Evolutionary conservation across 257 asterid genomes (phyloP).

Genomic region (Avicennia marina): DNA sequence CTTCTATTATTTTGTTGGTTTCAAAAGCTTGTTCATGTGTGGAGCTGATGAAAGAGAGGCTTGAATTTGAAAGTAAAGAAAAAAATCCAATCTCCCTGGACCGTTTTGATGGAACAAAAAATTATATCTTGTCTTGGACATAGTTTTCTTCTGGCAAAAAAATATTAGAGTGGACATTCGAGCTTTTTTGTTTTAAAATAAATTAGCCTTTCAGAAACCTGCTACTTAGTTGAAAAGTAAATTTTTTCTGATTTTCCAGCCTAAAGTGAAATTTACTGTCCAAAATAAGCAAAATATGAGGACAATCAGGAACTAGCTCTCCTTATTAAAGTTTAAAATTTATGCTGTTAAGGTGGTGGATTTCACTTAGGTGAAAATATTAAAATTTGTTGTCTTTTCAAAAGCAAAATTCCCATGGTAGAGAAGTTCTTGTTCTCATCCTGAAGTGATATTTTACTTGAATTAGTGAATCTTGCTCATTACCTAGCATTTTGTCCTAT

Average conservation of each 20-base stretch:
- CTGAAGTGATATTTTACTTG: neutral
- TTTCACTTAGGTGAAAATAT: no score
- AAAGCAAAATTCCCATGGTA: neutral
- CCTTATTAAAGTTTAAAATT: neutral
- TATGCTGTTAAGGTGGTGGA: neutral
- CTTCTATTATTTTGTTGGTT: no score
- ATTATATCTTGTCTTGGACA: no score
- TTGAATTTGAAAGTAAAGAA: no score
- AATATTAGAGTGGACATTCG: no score
- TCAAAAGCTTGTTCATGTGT: no score
- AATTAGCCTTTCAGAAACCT: neutral
- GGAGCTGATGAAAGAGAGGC: no score
- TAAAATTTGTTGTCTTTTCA: slow-evolving; percentile 10
- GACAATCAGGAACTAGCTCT: neutral
- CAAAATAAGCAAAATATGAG: neutral
- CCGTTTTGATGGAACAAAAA: no score
- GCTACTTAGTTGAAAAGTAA: neutral
- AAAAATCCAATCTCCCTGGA: no score
- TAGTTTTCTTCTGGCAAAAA: no score
- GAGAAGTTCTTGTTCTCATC: slow-evolving; percentile 3
- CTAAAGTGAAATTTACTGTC: slow-evolving; percentile 5
- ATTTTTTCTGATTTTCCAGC: neutral
- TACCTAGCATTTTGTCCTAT: slow-evolving; percentile 8
- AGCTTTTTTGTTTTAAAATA: no score
- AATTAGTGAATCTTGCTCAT: slow-evolving; percentile 11